These are phyloP conservation scores for Plantago coronopus DNA, from an alignment of 305 asterid species.

Conservation along the genomic window DNA sequence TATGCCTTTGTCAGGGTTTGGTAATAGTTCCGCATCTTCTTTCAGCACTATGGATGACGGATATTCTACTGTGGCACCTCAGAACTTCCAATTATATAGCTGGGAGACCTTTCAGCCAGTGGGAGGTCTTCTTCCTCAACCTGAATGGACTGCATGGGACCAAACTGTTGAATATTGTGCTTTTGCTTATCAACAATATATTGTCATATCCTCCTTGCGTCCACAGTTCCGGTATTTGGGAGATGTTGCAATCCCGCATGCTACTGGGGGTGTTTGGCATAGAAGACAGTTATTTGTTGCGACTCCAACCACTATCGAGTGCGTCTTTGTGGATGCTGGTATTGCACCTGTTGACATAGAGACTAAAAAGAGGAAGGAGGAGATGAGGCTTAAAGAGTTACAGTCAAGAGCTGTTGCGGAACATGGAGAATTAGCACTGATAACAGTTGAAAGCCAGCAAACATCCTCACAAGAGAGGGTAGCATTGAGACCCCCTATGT, in stretches of 20 bases:
- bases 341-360: slow-evolving; percentile 77
- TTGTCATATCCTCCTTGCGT: slow-evolving; percentile 85
- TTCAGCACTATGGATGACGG: slow-evolving; percentile 63
- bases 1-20: slow-evolving; percentile 88
- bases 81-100: slow-evolving; percentile 80
- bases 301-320: slow-evolving; percentile 93
- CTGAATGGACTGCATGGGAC: slow-evolving; percentile 99
- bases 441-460: slow-evolving; percentile 69
- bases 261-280: slow-evolving; percentile 97
- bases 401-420: slow-evolving; percentile 72
- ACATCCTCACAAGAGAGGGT: slow-evolving; percentile 58
- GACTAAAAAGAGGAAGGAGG: slow-evolving; percentile 76
- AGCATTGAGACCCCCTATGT: slow-evolving; percentile 74
- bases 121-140: slow-evolving; percentile 95
- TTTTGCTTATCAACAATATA: slow-evolving; percentile 78
- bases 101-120: slow-evolving; percentile 97
- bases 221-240: slow-evolving; percentile 95
- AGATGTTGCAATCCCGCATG: slow-evolving; percentile 83
- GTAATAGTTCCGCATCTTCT: slow-evolving; percentile 58
- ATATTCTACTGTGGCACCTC: slow-evolving; percentile 67
- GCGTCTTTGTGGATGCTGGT: slow-evolving; percentile 96
- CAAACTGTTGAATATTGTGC: slow-evolving; percentile 98
- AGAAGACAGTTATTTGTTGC: slow-evolving; percentile 90
- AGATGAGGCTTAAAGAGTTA: slow-evolving; percentile 58
- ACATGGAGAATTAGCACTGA: slow-evolving; percentile 86